Evolutionary conservation across 139 green algal species (phyloP), one percentile per base, ranked within the genome.

Genomic region (Micromonas pusilla): DNA sequence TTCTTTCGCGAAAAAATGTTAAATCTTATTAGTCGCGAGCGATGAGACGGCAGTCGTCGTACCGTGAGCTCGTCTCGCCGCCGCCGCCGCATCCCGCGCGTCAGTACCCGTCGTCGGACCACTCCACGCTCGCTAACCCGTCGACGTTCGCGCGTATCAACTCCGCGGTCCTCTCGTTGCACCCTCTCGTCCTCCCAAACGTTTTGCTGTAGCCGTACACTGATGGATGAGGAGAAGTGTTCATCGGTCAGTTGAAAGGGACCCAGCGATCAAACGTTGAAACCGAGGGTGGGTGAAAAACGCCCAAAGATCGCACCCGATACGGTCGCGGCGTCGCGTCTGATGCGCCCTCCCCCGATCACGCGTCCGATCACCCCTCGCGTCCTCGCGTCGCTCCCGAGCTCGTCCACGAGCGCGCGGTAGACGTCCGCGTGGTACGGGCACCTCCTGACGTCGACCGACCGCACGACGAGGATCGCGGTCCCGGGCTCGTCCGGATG

Each of bases 81-180:
- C n/a, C n/a, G 52, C 20, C 52, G 52, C 16, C 20, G 52, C 16
- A 52, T 3, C 2, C 26, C 31, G 20, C 21, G 2, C 34, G 2
- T 62, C 20, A 74, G 60, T 74, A 74, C 20, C 67, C 67, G 67
- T 62, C 36, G 60, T 74, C 67, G 67, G 9, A 36, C 67, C 67
- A 74, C 2, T 2, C 3, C 28, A 72, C 65, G 4, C 23, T 38
- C 32, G 26, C 16, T 9, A 57, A 57, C 45, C 16, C 45, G 45
- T 9, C 9, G 45, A 9, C 9, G 9, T 81, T 83, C 2, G 66
- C 71, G 0, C 80, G 70, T 31, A 84, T 82, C n/a, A 80, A 83
- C 5, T 87, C 83, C 13, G 38, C 38, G n/a, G 68, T 63, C 26
- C 26, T 38, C 30, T 75, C 38, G 68, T 75, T 75, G 30, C 68